Evolutionary conservation across 2,329 filamentous ascomycete species (phyloP).

Genomic region (Leptosphaerulina australis): DNA sequence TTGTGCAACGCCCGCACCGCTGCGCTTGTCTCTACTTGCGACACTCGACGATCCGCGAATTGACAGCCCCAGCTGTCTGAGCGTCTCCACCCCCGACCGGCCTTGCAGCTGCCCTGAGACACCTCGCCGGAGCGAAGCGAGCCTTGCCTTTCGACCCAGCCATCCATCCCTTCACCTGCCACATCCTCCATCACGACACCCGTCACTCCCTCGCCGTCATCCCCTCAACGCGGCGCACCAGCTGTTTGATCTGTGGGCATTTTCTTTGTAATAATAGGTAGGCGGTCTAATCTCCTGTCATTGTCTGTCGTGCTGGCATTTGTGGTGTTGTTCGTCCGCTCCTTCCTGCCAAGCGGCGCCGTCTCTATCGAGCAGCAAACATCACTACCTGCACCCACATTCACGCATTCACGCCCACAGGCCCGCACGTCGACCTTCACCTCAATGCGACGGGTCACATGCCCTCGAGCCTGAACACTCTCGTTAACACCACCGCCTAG

Average conservation of each 20-base stretch:
- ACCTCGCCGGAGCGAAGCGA: conserved; percentile 38
- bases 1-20: conserved; percentile 31
- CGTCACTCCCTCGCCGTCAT: conserved; percentile 7
- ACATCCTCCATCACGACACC: conserved; percentile 13
- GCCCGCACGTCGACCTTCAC: conserved; percentile 3
- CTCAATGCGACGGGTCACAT: not conserved
- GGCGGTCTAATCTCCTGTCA: conserved; percentile 19
- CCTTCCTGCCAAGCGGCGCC: conserved; percentile 19
- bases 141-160: conserved; percentile 34
- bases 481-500: conserved; percentile 21
- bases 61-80: conserved; percentile 28
- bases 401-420: conserved; percentile 4
- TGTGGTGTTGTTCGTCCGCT: conserved; percentile 17
- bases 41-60: conserved; percentile 25
- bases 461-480: not conserved
- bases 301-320: conserved; percentile 8
- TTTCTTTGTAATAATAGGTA: conserved; percentile 39
- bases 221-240: conserved; percentile 2
- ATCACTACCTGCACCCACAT: conserved; percentile 3
- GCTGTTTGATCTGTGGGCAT: conserved; percentile 12
- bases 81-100: conserved; percentile 31
- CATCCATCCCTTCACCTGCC: conserved; percentile 39
- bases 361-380: conserved; percentile 7
- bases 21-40: conserved; percentile 34
- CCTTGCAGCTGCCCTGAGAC: conserved; percentile 35